Evolutionary conservation across 1,284 basidiomycete genomes (phyloP).

Genomic region (Xerocomus amazonicus): DNA sequence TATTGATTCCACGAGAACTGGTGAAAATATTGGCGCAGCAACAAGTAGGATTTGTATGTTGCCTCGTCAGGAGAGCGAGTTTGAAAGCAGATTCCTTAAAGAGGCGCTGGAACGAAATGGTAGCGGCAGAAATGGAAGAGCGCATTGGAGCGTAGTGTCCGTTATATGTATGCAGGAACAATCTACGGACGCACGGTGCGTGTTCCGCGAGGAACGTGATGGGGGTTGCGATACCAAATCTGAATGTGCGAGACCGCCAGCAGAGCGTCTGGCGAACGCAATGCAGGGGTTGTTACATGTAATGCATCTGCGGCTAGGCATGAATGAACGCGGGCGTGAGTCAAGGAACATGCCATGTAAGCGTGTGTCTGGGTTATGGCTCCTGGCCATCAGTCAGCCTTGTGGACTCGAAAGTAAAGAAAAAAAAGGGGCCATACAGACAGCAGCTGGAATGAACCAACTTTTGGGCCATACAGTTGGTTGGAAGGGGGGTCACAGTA

Average conservation of each 20-base stretch:
- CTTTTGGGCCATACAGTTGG: background rate
- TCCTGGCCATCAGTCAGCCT: background rate
- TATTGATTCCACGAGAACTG: constrained; percentile 2
- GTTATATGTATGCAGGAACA: constrained; percentile 29
- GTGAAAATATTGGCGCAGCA: background rate
- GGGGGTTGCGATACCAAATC: constrained; percentile 8
- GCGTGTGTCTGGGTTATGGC: constrained; percentile 6
- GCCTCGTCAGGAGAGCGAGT: constrained; percentile 1
- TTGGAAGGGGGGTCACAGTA: background rate
- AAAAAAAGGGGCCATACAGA: background rate
- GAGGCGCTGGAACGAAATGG: constrained; percentile 3
- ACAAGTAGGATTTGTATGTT: constrained; percentile 1
- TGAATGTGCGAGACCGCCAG: constrained; percentile 5
- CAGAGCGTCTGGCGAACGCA: constrained; percentile 17
- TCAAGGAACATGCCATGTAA: constrained; percentile 16
- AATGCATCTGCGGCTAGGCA: constrained; percentile 13
- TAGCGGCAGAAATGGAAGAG: constrained; percentile 11
- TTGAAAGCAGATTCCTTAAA: background rate
- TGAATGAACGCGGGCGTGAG: constrained; percentile 9
- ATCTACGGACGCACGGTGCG: constrained; percentile 7
- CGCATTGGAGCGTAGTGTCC: constrained; percentile 7
- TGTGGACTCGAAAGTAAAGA: background rate
- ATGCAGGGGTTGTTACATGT: constrained; percentile 15
- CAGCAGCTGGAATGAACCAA: background rate
- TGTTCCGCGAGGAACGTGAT: constrained; percentile 14